Conservation (phyloP, 1,284 basidiomycete genomes). For the Rhodotorula sp. region DNA sequence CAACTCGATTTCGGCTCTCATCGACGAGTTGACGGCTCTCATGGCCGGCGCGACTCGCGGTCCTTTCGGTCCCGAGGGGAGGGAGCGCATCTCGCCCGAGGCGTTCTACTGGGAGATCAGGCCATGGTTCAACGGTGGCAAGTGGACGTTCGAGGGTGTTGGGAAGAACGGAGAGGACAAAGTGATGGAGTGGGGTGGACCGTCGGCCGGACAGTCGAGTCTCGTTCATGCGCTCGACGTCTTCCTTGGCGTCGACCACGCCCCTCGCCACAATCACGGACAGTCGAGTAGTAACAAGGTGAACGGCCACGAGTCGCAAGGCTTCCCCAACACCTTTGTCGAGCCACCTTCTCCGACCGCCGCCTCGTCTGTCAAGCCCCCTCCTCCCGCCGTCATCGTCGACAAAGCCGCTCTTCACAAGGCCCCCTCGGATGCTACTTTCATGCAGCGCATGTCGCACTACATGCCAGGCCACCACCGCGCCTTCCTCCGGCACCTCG, state of each 20-base stretch:
- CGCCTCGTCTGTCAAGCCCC: not conserved
- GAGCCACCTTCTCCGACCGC: not conserved
- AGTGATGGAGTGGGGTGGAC: constrained; percentile 67
- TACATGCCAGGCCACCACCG: constrained; percentile 94
- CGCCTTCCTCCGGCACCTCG: constrained; percentile 75
- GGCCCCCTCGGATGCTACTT: constrained; percentile 50
- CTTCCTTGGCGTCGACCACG: constrained; percentile 79
- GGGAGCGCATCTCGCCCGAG: constrained; percentile 57
- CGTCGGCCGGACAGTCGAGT: constrained; percentile 86
- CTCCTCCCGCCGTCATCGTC: not conserved
- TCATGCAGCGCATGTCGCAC: constrained; percentile 74
- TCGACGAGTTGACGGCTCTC: constrained; percentile 63
- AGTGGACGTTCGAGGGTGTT: constrained; percentile 80
- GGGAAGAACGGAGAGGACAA: constrained; percentile 53
- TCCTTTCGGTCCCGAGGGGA: constrained; percentile 50
- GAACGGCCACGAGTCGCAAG: no score
- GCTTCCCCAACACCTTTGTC: constrained; percentile 20
- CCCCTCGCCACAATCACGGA: constrained; percentile 42
- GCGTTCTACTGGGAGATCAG: constrained; percentile 81
- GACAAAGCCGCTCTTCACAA: not conserved
- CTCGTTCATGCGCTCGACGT: constrained; percentile 85
- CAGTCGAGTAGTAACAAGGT: not conserved
- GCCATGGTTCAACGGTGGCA: constrained; percentile 86
- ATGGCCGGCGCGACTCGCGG: constrained; percentile 66
- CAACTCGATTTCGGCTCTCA: constrained; percentile 61